These are phyloP conservation scores for Microglena sp. DNA, from an alignment of 139 green algal genomes.

Conservation along the genomic window DNA sequence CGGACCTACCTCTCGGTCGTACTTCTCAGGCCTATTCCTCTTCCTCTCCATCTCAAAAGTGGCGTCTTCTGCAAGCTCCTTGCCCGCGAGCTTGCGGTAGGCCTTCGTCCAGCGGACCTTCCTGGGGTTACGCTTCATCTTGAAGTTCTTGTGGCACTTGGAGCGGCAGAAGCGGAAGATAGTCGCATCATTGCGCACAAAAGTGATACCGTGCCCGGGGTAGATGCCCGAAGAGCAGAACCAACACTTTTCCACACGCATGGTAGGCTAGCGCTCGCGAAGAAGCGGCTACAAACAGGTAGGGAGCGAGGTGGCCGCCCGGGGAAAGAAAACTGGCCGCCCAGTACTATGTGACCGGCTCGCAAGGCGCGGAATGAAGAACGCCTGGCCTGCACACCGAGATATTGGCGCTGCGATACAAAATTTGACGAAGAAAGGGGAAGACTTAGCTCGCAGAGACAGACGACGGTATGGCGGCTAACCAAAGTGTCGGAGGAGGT, in stretches of 20 bases:
- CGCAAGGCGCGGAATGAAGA: no score
- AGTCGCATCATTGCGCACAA: slow-evolving; percentile 90
- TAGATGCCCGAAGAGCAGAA: slow-evolving; percentile 96
- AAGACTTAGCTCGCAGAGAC: no score
- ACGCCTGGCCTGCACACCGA: no score
- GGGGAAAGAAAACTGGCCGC: no score
- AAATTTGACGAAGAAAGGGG: no score
- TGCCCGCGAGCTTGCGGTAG: slow-evolving; percentile 76
- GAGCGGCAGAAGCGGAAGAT: slow-evolving; percentile 91
- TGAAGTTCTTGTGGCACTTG: slow-evolving; percentile 99
- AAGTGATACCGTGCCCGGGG: slow-evolving; percentile 91
- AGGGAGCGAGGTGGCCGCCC: no score
- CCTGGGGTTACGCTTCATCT: slow-evolving; percentile 98
- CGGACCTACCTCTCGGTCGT: slow-evolving; percentile 77
- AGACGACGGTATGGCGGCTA: no score
- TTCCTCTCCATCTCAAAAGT: slow-evolving; percentile 95
- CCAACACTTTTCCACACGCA: slow-evolving; percentile 99
- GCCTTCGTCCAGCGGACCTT: slow-evolving; percentile 52
- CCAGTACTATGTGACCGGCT: no score
- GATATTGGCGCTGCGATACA: no score
- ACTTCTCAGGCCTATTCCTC: slow-evolving; percentile 91
- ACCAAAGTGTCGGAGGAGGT: no score
- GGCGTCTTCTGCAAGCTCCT: slow-evolving; percentile 88
- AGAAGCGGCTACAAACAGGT: no score
- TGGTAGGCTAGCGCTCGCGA: no score